Evolutionary conservation across 2,329 filamentous ascomycete species (phyloP).

Genomic region (Fonsecaea multimorphosa): DNA sequence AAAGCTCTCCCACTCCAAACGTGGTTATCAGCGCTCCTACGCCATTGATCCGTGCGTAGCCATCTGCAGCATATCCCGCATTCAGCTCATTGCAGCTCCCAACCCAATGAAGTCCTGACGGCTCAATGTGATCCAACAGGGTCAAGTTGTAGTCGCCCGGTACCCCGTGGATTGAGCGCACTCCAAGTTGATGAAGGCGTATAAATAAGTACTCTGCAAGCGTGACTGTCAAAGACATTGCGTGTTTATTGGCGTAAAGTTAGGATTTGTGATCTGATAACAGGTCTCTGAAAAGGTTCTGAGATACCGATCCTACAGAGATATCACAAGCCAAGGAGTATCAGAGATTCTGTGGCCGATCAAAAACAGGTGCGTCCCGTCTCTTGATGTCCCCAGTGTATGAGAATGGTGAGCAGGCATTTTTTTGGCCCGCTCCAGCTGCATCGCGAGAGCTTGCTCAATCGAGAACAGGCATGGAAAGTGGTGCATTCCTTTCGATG

Average conservation of each 20-base stretch:
- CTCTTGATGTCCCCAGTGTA: neutral
- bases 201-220: constrained; percentile 57
- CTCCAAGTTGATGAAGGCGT: constrained; percentile 55
- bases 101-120: constrained; percentile 62
- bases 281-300: neutral
- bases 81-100: constrained; percentile 68
- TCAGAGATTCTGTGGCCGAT: neutral
- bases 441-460: neutral
- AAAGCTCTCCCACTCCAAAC: constrained; percentile 63
- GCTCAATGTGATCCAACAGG: constrained; percentile 63
- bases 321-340: neutral
- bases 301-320: neutral
- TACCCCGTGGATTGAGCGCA: constrained; percentile 58
- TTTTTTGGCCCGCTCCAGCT: neutral
- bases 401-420: neutral
- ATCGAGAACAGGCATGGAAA: neutral
- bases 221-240: constrained; percentile 46
- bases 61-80: constrained; percentile 75
- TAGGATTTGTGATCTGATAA: neutral
- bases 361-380: neutral
- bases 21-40: constrained; percentile 57
- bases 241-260: neutral
- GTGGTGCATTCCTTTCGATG: no score
- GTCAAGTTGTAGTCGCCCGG: constrained; percentile 53
- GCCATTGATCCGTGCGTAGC: constrained; percentile 69